Conservation (phyloP, 768 basidiomycete species). For the Suillus sp. region DNA sequence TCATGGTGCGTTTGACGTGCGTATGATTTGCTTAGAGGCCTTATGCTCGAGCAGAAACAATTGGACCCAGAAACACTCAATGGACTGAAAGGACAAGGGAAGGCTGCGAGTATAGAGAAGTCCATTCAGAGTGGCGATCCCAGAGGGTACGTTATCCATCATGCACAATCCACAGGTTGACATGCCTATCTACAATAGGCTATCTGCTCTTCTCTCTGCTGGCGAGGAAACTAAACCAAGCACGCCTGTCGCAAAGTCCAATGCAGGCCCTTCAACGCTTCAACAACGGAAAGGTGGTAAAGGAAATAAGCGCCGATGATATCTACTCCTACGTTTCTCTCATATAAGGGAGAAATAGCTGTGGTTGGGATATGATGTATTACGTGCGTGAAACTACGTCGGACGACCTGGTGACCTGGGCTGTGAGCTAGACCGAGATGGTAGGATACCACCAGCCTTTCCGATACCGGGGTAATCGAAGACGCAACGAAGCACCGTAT, state of each 20-base stretch:
- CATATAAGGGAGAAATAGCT: conserved; percentile 12
- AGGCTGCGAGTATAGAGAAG: conserved; percentile 54
- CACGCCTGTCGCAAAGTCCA: conserved; percentile 12
- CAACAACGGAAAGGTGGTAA: conserved; percentile 40
- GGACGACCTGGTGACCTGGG: conserved; percentile 15
- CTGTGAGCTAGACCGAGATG: conserved; percentile 15
- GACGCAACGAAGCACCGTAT: conserved; percentile 54
- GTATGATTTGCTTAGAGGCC: not conserved
- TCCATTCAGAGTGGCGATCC: conserved; percentile 61
- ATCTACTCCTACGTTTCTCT: conserved; percentile 21
- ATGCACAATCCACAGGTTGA: conserved; percentile 1
- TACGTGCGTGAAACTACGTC: conserved; percentile 6
- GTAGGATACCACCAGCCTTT: conserved; percentile 10
- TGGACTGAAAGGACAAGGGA: conserved; percentile 63
- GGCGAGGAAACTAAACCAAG: conserved; percentile 40
- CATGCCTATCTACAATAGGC: conserved; percentile 30
- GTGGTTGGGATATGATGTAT: conserved; percentile 12
- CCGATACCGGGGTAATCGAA: conserved; percentile 50
- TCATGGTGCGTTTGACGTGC: conserved; percentile 53
- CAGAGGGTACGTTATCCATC: conserved; percentile 50
- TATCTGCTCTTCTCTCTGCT: conserved; percentile 46
- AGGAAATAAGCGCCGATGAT: conserved; percentile 37
- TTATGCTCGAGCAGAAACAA: conserved; percentile 55
- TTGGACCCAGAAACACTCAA: conserved; percentile 71
- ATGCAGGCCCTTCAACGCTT: conserved; percentile 21